phyloP scores from a whole-genome alignment of 108 stramenopile species.

The Parmales sp. region DNA sequence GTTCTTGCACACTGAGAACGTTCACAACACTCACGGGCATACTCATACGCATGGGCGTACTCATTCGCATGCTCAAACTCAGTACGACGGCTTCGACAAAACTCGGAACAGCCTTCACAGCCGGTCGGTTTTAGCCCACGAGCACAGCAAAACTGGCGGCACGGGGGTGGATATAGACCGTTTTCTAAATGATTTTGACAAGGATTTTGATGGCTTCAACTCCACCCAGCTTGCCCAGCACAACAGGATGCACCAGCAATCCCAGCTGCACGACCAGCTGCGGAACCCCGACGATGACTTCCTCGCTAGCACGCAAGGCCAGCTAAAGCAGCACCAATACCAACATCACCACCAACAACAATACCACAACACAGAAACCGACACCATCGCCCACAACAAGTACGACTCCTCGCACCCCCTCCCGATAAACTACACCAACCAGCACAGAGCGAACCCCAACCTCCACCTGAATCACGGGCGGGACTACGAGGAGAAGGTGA shows the following conservation, averaged over 20 bases:
- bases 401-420: background rate
- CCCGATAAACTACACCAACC: background rate
- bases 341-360: background rate
- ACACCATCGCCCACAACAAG: background rate
- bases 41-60: too few species aligned
- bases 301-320: background rate
- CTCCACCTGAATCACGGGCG: background rate
- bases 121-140: too few species aligned
- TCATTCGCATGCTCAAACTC: too few species aligned
- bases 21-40: too few species aligned
- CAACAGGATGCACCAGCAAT: too few species aligned
- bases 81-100: too few species aligned
- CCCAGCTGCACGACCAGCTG: background rate
- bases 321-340: background rate
- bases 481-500: slow-evolving; percentile 2
- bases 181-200: background rate
- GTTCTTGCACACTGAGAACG: too few species aligned
- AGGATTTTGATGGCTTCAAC: background rate
- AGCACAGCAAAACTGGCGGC: too few species aligned
- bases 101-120: too few species aligned
- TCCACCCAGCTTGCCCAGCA: too few species aligned
- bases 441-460: slow-evolving; percentile 1
- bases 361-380: background rate
- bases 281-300: background rate
- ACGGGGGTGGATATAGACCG: background rate